Evolutionary conservation across 2,329 filamentous ascomycete species (phyloP), one percentile per base, ranked within the genome.

Genomic region (Cytospora schulzeri): DNA sequence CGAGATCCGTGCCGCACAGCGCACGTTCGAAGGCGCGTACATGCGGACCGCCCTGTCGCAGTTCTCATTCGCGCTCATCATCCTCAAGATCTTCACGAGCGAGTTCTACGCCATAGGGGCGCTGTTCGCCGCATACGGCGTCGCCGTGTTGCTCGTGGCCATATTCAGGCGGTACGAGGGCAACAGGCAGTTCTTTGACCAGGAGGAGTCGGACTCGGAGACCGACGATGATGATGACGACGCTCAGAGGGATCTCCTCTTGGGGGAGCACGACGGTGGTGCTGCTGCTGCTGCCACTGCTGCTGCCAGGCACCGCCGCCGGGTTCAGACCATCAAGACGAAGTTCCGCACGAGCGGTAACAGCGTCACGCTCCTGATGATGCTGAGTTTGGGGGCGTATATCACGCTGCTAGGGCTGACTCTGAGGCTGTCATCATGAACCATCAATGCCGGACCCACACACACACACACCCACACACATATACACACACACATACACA

Each of bases 101-200:
- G 95, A 98, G 74, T 98, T 99, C 81, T 98, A 98, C 78, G 88
- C 90, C 70, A 97, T 97, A 68, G 95, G 95, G n/a, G 95, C 95
- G 8, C 83, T 99, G 35, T 97, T 97, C 75, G 93, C 95, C 52
- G 88, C 92, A 57, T 98, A 98, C 73, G 95, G 94, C 15, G 88
- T 89, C 4, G 91, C 92, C 8, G 86, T 99, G 56, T 81, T 98
- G 73, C 82, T 91, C 29, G 92, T 96, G 66, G 91, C 92, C 71
- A 81, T 92, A 61, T 96, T 96, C 77, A 86, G 95, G 64, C 88
- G 95, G 61, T 91, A 93, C 73, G 91, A 97, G 77, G 93, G 95
- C 64, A 97, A 98, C 73, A 86, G 88, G 69, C 94, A 98, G 77
- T 98, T 99, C 79, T 98, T 98, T 77, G 86, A 83, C 66, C 81